These are phyloP conservation scores for Gracilaria domingensis DNA, from an alignment of 23 red algal species.

Conservation along the genomic window DNA sequence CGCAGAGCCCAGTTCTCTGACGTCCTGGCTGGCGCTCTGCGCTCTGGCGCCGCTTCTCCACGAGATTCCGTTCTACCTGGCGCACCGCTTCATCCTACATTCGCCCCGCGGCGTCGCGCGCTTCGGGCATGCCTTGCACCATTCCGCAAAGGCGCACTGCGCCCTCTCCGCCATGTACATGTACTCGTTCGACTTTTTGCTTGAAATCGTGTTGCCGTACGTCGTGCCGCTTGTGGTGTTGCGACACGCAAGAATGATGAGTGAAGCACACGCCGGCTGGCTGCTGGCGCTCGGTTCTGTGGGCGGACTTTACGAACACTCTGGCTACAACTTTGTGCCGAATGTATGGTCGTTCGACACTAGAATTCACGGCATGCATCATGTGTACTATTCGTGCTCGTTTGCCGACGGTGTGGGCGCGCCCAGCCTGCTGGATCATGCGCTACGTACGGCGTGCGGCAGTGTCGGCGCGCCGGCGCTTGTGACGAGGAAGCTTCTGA, in stretches of 20 bases:
- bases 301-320: constrained; percentile 96
- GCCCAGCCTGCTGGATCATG: constrained; percentile 73
- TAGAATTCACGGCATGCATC: constrained; percentile 83
- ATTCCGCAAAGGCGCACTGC: constrained; percentile 79
- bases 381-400: constrained; percentile 72
- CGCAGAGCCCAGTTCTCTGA: not conserved
- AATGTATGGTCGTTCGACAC: constrained; percentile 76
- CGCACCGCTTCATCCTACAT: constrained; percentile 93
- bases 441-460: constrained; percentile 64
- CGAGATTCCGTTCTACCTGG: constrained; percentile 91
- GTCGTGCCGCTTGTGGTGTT: constrained; percentile 68
- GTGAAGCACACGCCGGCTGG: constrained; percentile 28
- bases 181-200: constrained; percentile 74
- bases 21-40: constrained; percentile 1
- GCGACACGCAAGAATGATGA: constrained; percentile 13
- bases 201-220: constrained; percentile 94
- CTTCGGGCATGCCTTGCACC: constrained; percentile 87
- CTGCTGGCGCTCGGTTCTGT: constrained; percentile 72
- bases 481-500: not conserved
- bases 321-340: constrained; percentile 92
- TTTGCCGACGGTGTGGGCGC: constrained; percentile 93
- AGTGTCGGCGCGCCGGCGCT: constrained; percentile 6
- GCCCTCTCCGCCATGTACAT: constrained; percentile 96
- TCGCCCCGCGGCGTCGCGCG: constrained; percentile 72
- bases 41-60: constrained; percentile 81